A percentile compares a stretch with the other conserved stretches of the same genome.
Conservation (phyloP, 306 rosid species). For the Carpinus viminea region DNA sequence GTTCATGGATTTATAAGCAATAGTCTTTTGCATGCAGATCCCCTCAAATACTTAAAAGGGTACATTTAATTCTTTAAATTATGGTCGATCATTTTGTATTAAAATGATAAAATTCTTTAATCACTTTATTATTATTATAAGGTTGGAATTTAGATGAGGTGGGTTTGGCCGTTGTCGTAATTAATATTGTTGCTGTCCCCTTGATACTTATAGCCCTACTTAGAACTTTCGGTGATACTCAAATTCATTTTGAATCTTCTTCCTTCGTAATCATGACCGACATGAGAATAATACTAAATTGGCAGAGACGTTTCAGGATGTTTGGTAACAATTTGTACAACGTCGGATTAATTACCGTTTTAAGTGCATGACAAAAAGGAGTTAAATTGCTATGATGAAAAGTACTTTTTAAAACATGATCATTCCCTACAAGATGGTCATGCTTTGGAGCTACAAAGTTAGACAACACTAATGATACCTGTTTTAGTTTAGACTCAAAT, state of each 20-base stretch:
- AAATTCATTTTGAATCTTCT: slow-evolving; percentile 39
- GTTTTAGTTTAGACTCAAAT: not conserved
- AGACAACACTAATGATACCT: not conserved
- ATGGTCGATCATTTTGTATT: too few species aligned
- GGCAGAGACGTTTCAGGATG: not conserved
- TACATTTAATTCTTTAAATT: too few species aligned
- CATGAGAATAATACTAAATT: slow-evolving; percentile 3
- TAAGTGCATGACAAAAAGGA: slow-evolving; percentile 17
- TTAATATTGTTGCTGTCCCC: not conserved
- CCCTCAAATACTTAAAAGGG: too few species aligned
- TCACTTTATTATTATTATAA: too few species aligned
- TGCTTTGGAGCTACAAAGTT: not conserved
- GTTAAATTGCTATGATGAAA: slow-evolving; percentile 13
- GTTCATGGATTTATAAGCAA: not conserved
- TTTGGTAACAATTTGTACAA: not conserved
- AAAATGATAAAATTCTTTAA: too few species aligned
- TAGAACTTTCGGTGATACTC: slow-evolving; percentile 65
- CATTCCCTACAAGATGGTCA: not conserved
- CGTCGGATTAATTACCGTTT: not conserved
- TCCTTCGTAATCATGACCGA: slow-evolving; percentile 34
- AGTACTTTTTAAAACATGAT: not conserved
- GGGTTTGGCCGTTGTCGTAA: too few species aligned
- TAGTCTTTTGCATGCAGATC: not conserved
- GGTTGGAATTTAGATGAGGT: too few species aligned
- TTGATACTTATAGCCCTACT: not conserved